Evolutionary conservation across 805 yeast species (phyloP), one percentile per base, ranked within the genome.

Genomic region (Yarrowia sp.): DNA sequence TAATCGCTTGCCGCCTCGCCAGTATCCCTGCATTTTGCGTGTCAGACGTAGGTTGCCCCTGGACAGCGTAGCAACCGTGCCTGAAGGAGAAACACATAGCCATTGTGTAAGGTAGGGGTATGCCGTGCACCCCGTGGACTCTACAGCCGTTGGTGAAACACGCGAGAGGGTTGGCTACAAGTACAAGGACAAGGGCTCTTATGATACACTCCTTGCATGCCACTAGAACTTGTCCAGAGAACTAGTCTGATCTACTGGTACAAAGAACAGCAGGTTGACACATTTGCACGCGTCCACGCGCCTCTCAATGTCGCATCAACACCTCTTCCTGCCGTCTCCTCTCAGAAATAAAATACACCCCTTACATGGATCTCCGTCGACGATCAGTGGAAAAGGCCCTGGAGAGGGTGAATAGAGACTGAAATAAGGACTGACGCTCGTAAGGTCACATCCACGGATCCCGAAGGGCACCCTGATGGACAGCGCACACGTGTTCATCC

Each of bases 291-390:
- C 35, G 8, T n/a, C 8, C 35, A 46, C 35, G n/a, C 8, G 19
- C 10, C 46, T 42, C 19, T 26, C 46, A 42, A 42, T 46, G 50
- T 46, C 50, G 50, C 50, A 46, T 22, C 32, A 26, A 3, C 32
- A 26, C 32, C 32, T 26, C 32, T 5, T 26, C 32, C 32, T 26
- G 32, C 32, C 32, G 32, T 26, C 32, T 26, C 32, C 32, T 26
- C 32, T 46, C 32, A 15, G n/a, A 50, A 36, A 50, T 50, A 50
- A 50, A 35, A 41, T 41, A 35, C 56, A 50, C 58, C 58, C 58
- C 58, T 52, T 52, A 38, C 58, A 52, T 52, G 43, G 58, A 52
- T 52, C 58, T 52, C 22, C 56, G 56, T 35, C 36, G 52, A 48
- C 52, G 52, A 48, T 48, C 52, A 46, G 16, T 16, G 5, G 26